phyloP scores from a whole-genome alignment of 352 stramenopile genomes.

The Phytopythium delawarense region DNA sequence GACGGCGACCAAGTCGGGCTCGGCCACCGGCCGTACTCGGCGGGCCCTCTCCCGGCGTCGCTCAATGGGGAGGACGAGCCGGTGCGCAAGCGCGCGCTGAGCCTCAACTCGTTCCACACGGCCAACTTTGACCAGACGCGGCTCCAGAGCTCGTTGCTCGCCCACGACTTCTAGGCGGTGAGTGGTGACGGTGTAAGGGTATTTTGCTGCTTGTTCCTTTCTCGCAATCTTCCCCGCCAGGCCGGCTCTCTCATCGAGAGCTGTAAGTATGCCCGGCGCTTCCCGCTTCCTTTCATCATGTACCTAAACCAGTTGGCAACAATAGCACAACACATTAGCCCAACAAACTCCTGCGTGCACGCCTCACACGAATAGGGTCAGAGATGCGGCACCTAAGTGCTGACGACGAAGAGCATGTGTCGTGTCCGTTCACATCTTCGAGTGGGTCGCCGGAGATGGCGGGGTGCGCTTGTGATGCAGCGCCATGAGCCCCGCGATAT shows the following conservation, averaged over 20 bases:
- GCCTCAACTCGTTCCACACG: constrained; percentile 77
- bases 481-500: constrained; percentile 42
- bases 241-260: neutral
- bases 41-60: constrained; percentile 18
- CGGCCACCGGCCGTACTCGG: constrained; percentile 45
- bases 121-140: constrained; percentile 77
- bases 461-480: neutral
- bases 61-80: constrained; percentile 22
- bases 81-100: constrained; percentile 45
- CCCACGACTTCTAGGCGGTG: constrained; percentile 34
- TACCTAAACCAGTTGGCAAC: neutral
- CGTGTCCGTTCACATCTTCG: constrained; percentile 2
- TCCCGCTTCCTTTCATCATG: neutral
- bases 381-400: neutral
- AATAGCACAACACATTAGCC: neutral
- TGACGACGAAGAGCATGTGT: neutral
- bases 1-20: constrained; percentile 23
- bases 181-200: neutral
- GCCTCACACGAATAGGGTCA: neutral
- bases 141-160: constrained; percentile 36
- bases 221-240: neutral
- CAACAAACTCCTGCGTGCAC: neutral
- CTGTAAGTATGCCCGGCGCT: neutral
- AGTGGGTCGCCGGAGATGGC: constrained; percentile 6
- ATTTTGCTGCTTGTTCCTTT: neutral